phyloP scores from a whole-genome alignment of 306 rosid genomes.

The Cucumis hystrix region DNA sequence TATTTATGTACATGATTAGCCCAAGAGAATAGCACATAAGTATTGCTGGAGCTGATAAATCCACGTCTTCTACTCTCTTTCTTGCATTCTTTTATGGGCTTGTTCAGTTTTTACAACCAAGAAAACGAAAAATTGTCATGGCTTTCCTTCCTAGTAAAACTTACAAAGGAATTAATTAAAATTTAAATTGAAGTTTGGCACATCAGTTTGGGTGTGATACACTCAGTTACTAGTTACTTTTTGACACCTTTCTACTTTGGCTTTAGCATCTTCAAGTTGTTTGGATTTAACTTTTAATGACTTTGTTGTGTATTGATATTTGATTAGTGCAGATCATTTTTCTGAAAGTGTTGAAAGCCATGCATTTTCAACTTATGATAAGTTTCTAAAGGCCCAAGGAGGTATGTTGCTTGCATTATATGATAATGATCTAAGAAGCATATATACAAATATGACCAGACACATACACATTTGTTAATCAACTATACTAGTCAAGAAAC shows the following conservation, averaged over 20 bases:
- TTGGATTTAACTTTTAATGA: no score
- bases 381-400: slow-evolving; percentile 70
- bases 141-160: not conserved
- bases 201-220: not conserved
- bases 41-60: not conserved
- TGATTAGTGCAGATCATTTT: slow-evolving; percentile 63
- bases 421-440: no score
- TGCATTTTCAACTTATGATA: slow-evolving; percentile 87
- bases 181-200: not conserved
- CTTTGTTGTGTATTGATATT: no score
- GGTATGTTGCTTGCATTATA: slow-evolving; percentile 25
- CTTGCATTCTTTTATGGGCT: not conserved
- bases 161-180: not conserved
- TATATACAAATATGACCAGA: no score
- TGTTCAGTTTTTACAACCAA: not conserved
- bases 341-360: slow-evolving; percentile 92
- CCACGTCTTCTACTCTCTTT: not conserved
- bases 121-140: not conserved
- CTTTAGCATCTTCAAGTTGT: no score
- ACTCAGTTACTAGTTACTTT: not conserved
- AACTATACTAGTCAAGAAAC: no score
- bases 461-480: no score
- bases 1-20: slow-evolving; percentile 61
- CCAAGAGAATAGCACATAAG: slow-evolving; percentile 99
- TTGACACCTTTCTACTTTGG: not conserved